Evolutionary conservation across 2,329 filamentous ascomycete genomes (phyloP), one percentile per base, ranked within the genome.

Genomic region (Aureobasidium sp.): DNA sequence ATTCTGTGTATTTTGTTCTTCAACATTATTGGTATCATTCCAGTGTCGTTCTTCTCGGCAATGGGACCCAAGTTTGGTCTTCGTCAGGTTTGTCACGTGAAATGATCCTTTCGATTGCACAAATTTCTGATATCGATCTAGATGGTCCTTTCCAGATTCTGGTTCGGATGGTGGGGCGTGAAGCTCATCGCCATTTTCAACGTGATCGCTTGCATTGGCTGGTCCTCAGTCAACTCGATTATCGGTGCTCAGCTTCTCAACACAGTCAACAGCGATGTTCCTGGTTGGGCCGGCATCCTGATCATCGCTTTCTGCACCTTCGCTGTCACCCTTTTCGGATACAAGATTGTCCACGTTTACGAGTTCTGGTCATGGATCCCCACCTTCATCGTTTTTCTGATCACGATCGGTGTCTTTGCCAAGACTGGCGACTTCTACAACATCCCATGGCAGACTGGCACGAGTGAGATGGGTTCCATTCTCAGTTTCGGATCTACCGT

Each of bases 161-260:
- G 76, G 68, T 88, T 88, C 64, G 85, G 86, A 7, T 87, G 80
- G 69, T 83, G 79, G 59, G 78, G 77, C n/a, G 81, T 82, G 27
- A 86, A 85, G 66, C 67, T 87, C 59, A 79, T 56, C 63, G 85
- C 85, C 49, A 68, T 84, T 60, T 82, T 90, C 65, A 87, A 88
- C 67, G 71, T 85, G 34, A 70, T 88, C 14, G 81, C 84, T 25
- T 88, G 82, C 63, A 66, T 89, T 4, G 87, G 87, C 45, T 91
- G 88, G 83, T 84, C 83, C 4, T 77, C 83, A 0, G 83, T 90
- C 59, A 91, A 93, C 63, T 79, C 81, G 52, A 90, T 93, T 57
- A 86, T 91, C 14, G 88, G 86, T 16, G 85, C 86, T 0, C 84
- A 91, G 66, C 77, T 91, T 6, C 76, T 93, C 60, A 77, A 88